These are phyloP conservation scores for Osmanthus fragrans DNA, from an alignment of 257 asterid species.

Conservation along the genomic window DNA sequence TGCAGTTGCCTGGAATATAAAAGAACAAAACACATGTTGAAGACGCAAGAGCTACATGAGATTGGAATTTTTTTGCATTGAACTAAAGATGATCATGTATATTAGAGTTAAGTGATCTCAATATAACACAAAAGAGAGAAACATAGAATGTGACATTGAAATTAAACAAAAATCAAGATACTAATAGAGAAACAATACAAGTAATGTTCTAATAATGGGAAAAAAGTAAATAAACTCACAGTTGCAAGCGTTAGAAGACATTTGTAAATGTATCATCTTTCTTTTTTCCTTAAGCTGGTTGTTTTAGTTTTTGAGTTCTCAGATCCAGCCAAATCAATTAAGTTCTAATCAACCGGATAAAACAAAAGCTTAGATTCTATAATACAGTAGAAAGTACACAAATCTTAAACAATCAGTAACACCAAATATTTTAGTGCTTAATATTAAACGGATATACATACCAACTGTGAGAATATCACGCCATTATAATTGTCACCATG, in stretches of 20 bases:
- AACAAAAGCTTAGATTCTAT: constrained; percentile 4
- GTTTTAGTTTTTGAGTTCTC: constrained; percentile 98
- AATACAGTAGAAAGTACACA: constrained; percentile 8
- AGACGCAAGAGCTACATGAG: too few species aligned
- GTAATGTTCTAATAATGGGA: too few species aligned
- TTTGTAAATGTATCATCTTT: constrained; percentile 93
- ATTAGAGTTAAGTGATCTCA: too few species aligned
- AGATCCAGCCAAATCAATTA: constrained; percentile 97
- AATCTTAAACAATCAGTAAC: constrained; percentile 1
- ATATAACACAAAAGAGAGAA: too few species aligned
- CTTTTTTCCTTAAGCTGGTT: constrained; percentile 90
- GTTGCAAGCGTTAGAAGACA: constrained; percentile 99
- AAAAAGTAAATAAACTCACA: constrained; percentile 46
- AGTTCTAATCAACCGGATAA: constrained; percentile 54
- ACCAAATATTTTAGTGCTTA: constrained; percentile 17
- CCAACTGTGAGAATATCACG: constrained; percentile 95
- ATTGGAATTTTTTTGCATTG: too few species aligned
- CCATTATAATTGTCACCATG: constrained; percentile 96
- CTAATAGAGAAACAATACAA: too few species aligned
- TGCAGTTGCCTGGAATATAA: too few species aligned
- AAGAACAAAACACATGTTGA: too few species aligned
- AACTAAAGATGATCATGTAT: too few species aligned
- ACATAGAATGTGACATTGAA: too few species aligned
- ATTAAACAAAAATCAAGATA: too few species aligned
- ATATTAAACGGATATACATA: constrained; percentile 38